Evolutionary conservation across 257 asterid species (phyloP), one percentile per base, ranked within the genome.

Genomic region (Echium plantagineum): DNA sequence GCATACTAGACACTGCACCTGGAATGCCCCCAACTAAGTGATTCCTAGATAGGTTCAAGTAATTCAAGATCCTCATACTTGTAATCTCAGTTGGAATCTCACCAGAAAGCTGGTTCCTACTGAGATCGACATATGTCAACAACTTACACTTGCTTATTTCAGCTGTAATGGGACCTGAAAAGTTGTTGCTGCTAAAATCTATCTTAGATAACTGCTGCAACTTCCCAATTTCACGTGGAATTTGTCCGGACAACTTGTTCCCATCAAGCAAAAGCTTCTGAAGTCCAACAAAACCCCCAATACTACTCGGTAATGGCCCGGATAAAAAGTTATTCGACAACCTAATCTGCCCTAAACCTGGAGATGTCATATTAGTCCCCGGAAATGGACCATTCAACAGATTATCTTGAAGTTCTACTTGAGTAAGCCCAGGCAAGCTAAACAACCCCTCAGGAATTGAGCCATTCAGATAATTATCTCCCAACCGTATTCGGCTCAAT

Each of bases 231-330:
- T 83, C 93, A 2, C 86, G 77, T 0, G 96, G 98, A 66, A 91
- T 79, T 42, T 55, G 64, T 46, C 96, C 98, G 4, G 96, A 69
- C 56, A 91, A 91, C 68, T 70, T 81, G 76, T 91, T 91, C 35
- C 98, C 96, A 66, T 91, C 98, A 6, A 91, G 95, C 74, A 91
- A 72, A 59, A 91, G 83, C 80, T 87, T 91, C 83, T 91, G 98
- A n/a, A 85, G 85, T 7, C 84, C 95, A 0, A 75, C 77, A 12
- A 91, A 91, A 46, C 80, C 79, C 26, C 96, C 96, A 63, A 91
- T 85, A 58, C 95, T 88, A 1, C 85, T 66, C 30, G 98, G 98
- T 72, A 91, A 69, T 17, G 82, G 79, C 21, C 98, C 98, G 5
- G 81, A 63, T 52, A 90, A 72, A 66, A 68, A 89, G 70, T 90